Percentiles rank a stretch among this genome's conserved stretches.
These are phyloP conservation scores for Chytridiales sp. DNA, from an alignment of 371 early-diverging fungal species.

Conservation along the genomic window DNA sequence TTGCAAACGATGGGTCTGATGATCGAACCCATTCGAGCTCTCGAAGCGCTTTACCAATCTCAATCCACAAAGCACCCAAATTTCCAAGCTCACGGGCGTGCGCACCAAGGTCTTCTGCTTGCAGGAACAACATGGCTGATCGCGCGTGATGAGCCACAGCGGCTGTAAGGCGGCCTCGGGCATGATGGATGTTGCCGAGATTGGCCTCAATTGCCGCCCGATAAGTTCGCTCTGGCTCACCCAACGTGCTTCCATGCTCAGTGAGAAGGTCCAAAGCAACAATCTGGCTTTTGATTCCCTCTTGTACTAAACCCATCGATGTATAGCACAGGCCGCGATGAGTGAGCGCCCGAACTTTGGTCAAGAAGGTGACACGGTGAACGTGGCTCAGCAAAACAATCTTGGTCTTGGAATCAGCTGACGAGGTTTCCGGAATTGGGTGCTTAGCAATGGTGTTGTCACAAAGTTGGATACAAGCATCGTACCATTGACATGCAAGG, in stretches of 20 bases:
- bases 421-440: background rate
- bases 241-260: background rate
- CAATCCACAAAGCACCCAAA: slow-evolving; percentile 9
- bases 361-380: slow-evolving; percentile 3
- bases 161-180: slow-evolving; percentile 1
- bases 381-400: slow-evolving; percentile 3
- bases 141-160: slow-evolving; percentile 8
- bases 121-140: slow-evolving; percentile 8
- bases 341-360: background rate
- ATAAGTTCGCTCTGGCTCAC: slow-evolving; percentile 7
- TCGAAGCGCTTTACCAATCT: slow-evolving; percentile 9
- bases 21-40: background rate
- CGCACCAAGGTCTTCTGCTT: slow-evolving; percentile 1
- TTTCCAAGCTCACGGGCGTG: slow-evolving; percentile 9
- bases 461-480: slow-evolving; percentile 8
- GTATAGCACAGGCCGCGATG: slow-evolving; percentile 11
- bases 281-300: background rate
- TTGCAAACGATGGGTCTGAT: background rate
- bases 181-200: slow-evolving; percentile 7
- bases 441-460: background rate
- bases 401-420: too few relatives aligned
- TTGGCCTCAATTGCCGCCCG: slow-evolving; percentile 12
- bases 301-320: background rate
- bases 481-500: slow-evolving; percentile 11
- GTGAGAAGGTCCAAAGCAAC: background rate